Evolutionary conservation across 2,329 filamentous ascomycete genomes (phyloP).

Genomic region (Hypoxylon sp.): DNA sequence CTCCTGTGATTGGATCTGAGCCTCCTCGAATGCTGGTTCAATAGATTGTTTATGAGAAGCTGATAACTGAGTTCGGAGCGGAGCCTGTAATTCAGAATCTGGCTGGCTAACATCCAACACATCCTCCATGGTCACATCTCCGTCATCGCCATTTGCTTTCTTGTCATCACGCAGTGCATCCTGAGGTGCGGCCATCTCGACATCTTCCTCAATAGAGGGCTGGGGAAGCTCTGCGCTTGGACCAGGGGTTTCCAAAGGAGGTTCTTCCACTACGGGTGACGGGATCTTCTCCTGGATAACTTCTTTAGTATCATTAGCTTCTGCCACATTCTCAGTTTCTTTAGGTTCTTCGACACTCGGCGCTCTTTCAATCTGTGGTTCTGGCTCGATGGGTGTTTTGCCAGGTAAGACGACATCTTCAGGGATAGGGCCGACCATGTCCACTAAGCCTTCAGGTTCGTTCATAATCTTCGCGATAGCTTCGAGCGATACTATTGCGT

Average conservation of each 20-base stretch:
- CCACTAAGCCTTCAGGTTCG: slow-evolving; percentile 61
- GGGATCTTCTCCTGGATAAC: slow-evolving; percentile 40
- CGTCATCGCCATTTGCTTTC: slow-evolving; percentile 47
- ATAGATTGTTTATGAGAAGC: slow-evolving; percentile 42
- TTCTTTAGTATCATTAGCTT: slow-evolving; percentile 24
- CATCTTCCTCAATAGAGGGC: slow-evolving; percentile 52
- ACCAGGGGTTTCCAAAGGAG: slow-evolving; percentile 19
- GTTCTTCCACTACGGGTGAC: slow-evolving; percentile 34
- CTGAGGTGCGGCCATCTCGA: slow-evolving; percentile 39
- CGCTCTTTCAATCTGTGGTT: slow-evolving; percentile 45
- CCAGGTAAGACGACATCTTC: slow-evolving; percentile 51
- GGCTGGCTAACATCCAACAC: slow-evolving; percentile 45
- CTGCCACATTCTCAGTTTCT: slow-evolving; percentile 25
- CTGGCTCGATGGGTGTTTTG: slow-evolving; percentile 40
- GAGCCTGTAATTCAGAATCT: slow-evolving; percentile 41
- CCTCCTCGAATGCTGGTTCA: slow-evolving; percentile 51
- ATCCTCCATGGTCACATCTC: slow-evolving; percentile 59
- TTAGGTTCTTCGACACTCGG: slow-evolving; percentile 30
- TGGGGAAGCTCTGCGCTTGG: slow-evolving; percentile 47
- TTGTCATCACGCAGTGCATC: slow-evolving; percentile 32
- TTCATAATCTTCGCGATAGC: slow-evolving; percentile 64
- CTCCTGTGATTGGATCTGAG: slow-evolving; percentile 47
- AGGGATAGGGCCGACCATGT: slow-evolving; percentile 62
- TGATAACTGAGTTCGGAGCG: slow-evolving; percentile 33
- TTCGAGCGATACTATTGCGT: slow-evolving; percentile 65